Percentiles rank a stretch among this genome's conserved stretches.
phyloP scores from a whole-genome alignment of 176 grass and related monocot genomes.

The Oryza brachyantha region DNA sequence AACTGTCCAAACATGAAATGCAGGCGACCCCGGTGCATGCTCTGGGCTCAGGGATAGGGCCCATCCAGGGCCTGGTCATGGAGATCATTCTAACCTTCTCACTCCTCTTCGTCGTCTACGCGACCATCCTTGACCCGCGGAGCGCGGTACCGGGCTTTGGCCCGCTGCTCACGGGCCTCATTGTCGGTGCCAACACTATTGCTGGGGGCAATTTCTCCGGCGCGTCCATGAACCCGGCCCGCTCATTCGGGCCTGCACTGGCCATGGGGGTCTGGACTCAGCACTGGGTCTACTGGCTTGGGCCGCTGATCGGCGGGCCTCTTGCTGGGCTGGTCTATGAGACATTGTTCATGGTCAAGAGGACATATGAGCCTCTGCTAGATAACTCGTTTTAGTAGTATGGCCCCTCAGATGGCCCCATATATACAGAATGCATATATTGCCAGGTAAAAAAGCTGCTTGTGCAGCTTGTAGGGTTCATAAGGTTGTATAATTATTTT shows the following conservation, averaged over 20 bases:
- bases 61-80: conserved; percentile 80
- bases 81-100: conserved; percentile 92
- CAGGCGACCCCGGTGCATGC: conserved; percentile 84
- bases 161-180: conserved; percentile 72
- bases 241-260: conserved; percentile 80
- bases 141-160: conserved; percentile 53
- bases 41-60: conserved; percentile 47
- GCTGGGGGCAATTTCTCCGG: conserved; percentile 82
- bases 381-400: neutral
- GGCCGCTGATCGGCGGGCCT: conserved; percentile 62
- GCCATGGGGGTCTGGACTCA: conserved; percentile 69
- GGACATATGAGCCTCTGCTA: conserved; percentile 49
- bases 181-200: conserved; percentile 81
- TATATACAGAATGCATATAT: neutral
- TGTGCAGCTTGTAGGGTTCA: neutral
- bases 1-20: neutral
- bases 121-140: conserved; percentile 73
- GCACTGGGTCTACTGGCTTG: conserved; percentile 95
- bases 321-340: conserved; percentile 74
- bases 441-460: neutral
- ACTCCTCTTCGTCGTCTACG: conserved; percentile 85
- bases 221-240: conserved; percentile 88
- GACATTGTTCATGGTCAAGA: conserved; percentile 52
- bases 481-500: neutral
- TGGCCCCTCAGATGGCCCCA: neutral